These are phyloP conservation scores for Chenopodium quinoa DNA, from an alignment of 148 eudicot genomes.

Conservation along the genomic window DNA sequence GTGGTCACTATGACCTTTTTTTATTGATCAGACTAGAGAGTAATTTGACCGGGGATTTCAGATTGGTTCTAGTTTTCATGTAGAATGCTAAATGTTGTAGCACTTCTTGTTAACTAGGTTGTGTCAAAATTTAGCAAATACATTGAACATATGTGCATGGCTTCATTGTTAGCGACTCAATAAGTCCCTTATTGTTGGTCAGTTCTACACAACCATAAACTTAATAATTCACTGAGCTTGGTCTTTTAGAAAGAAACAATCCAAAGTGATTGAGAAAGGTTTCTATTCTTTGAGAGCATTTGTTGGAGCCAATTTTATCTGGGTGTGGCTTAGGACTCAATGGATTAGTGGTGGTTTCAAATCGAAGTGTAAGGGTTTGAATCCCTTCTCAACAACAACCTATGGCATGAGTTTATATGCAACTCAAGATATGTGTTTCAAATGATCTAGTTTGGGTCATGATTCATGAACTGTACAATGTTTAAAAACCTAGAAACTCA, in stretches of 20 bases:
- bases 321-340: neutral
- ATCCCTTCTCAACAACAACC: neutral
- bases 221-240: neutral
- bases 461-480: no score
- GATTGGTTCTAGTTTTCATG: neutral
- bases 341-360: neutral
- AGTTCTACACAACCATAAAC: neutral
- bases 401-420: neutral
- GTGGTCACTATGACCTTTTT: neutral
- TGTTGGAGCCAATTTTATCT: neutral
- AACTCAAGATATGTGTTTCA: neutral
- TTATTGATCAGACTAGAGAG: neutral
- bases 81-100: neutral
- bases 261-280: neutral
- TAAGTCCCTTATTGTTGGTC: neutral
- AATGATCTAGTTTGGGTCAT: no score
- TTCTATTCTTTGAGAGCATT: neutral
- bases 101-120: neutral
- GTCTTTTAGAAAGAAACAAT: neutral
- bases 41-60: neutral
- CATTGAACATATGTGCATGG: neutral
- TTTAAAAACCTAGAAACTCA: no score
- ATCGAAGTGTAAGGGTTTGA: neutral
- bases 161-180: neutral
- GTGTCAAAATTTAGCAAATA: neutral